Conservation (phyloP, 306 rosid species). For the Rosa rugosa region DNA sequence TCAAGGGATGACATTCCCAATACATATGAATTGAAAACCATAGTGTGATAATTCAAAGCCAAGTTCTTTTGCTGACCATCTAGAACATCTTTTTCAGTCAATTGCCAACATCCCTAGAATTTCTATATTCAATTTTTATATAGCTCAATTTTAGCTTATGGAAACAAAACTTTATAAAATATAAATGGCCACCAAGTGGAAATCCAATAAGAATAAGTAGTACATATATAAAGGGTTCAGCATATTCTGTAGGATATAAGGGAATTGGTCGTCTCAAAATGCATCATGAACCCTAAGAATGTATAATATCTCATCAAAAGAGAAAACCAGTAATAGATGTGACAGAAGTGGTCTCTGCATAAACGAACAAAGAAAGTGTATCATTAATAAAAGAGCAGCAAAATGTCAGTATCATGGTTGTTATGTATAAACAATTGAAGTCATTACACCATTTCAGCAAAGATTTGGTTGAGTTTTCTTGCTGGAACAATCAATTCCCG, state of each 20-base stretch:
- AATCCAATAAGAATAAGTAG: slow-evolving; percentile 12
- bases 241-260: slow-evolving; percentile 2
- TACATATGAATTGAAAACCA: not conserved
- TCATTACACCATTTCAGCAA: not conserved
- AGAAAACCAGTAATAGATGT: not conserved
- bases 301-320: not conserved
- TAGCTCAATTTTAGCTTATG: not conserved
- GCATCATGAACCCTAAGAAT: not conserved
- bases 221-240: not conserved
- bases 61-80: not conserved
- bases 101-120: not conserved
- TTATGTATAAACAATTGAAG: not conserved
- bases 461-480: not conserved
- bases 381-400: not conserved
- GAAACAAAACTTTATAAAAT: not conserved
- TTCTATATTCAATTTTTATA: not conserved
- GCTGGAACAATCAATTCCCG: slow-evolving; percentile 8
- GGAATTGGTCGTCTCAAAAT: slow-evolving; percentile 6
- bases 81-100: not conserved
- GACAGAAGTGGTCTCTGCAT: not conserved
- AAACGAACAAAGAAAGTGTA: not conserved
- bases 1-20: not conserved
- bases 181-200: slow-evolving; percentile 19
- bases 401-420: slow-evolving; percentile 4
- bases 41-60: not conserved